Conservation (phyloP, 768 basidiomycete species). For the Auriscalpium microsporum region DNA sequence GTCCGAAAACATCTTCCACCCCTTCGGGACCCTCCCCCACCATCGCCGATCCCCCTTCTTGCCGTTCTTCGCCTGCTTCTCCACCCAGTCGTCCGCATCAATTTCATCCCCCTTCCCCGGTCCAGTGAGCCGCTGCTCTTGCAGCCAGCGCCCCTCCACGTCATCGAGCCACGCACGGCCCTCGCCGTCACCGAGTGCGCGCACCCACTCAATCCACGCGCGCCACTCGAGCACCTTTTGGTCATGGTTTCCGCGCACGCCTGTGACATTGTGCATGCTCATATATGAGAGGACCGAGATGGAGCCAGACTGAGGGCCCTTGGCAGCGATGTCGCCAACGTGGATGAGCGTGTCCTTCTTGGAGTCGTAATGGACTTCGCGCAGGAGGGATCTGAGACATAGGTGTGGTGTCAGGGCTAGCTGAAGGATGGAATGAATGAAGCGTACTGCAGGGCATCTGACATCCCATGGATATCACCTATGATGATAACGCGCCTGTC, state of each 20-base stretch:
- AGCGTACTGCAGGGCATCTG: conserved; percentile 43
- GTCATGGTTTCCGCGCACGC: conserved; percentile 93
- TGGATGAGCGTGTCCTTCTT: conserved; percentile 65
- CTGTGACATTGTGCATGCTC: conserved; percentile 52
- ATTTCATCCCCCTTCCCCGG: no score
- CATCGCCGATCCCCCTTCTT: conserved; percentile 17
- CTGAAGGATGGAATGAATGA: conserved; percentile 26
- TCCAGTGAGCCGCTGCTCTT: no score
- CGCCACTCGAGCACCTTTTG: conserved; percentile 88
- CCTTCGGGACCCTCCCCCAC: conserved; percentile 29
- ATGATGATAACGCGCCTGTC: conserved; percentile 59
- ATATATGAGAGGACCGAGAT: conserved; percentile 58
- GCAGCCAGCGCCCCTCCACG: conserved; percentile 36
- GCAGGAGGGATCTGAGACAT: conserved; percentile 48
- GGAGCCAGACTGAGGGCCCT: conserved; percentile 52
- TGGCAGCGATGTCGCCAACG: conserved; percentile 76
- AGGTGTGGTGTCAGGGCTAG: background rate
- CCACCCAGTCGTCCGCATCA: background rate
- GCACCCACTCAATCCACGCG: conserved; percentile 78
- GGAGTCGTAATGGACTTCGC: conserved; percentile 50
- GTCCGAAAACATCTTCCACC: conserved; percentile 66
- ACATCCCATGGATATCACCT: conserved; percentile 88
- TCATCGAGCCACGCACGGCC: conserved; percentile 42
- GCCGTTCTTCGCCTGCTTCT: background rate
- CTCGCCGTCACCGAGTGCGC: conserved; percentile 33